Conservation (phyloP, 2,329 filamentous ascomycete species). For the Fusarium napiforme region DNA sequence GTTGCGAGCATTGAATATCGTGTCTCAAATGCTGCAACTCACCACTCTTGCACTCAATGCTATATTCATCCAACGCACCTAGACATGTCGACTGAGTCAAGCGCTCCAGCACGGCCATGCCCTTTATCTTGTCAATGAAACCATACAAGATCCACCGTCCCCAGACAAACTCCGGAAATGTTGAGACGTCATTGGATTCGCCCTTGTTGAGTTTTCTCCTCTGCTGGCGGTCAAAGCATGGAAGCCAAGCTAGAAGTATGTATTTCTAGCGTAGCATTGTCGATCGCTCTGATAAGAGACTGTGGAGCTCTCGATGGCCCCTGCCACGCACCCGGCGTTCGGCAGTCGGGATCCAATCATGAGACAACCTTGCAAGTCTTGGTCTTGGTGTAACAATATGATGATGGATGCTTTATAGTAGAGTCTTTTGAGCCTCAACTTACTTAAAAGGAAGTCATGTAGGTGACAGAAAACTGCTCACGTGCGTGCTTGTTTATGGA, state of each 20-base stretch:
- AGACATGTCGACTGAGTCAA: slow-evolving; percentile 12
- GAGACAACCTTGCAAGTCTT: slow-evolving; percentile 1
- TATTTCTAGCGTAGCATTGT: slow-evolving; percentile 14
- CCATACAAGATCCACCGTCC: slow-evolving; percentile 11
- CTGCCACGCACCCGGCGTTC: slow-evolving; percentile 28
- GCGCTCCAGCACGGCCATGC: not conserved
- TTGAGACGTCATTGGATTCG: slow-evolving; percentile 32
- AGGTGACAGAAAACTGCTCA: not conserved
- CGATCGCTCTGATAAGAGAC: slow-evolving; percentile 27
- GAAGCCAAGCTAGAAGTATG: slow-evolving; percentile 15
- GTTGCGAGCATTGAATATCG: not conserved
- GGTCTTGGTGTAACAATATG: slow-evolving; percentile 1
- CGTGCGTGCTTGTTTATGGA: not conserved
- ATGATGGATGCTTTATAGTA: not conserved
- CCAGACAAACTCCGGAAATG: slow-evolving; percentile 25
- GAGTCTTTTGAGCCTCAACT: not conserved
- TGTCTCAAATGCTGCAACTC: not conserved
- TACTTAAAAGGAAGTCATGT: not conserved
- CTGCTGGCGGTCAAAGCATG: slow-evolving; percentile 26
- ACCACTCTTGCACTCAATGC: not conserved
- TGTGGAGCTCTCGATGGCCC: slow-evolving; percentile 3
- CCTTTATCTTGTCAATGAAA: slow-evolving; percentile 25
- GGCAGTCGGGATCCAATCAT: slow-evolving; percentile 26
- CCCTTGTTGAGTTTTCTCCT: not conserved
- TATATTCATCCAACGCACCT: not conserved